Percentiles rank a stretch among this genome's conserved stretches.
Evolutionary conservation across 2,329 filamentous ascomycete genomes (phyloP).

Genomic region (Lithohypha guttulata): DNA sequence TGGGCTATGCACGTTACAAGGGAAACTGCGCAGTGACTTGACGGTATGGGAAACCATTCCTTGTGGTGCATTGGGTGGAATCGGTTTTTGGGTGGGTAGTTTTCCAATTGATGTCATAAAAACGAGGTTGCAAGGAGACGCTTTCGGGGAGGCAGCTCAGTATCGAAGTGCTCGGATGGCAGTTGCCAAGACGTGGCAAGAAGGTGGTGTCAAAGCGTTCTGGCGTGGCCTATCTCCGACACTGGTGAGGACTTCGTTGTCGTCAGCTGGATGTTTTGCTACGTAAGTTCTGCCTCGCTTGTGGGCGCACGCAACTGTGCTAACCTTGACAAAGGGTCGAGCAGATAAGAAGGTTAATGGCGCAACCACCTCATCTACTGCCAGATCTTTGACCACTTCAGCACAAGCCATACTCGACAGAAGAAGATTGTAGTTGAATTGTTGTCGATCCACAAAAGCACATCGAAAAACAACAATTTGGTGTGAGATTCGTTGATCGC

Average conservation of each 20-base stretch:
- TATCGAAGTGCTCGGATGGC: conserved; percentile 10
- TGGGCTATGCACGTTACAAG: background rate
- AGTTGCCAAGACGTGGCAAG: conserved; percentile 8
- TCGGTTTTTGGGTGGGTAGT: conserved; percentile 15
- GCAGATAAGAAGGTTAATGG: too few species aligned
- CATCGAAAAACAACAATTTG: too few species aligned
- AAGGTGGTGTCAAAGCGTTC: conserved; percentile 8
- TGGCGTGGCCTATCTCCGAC: conserved; percentile 12
- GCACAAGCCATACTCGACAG: too few species aligned
- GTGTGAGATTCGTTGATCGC: too few species aligned
- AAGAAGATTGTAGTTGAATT: too few species aligned
- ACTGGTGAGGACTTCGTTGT: conserved; percentile 11
- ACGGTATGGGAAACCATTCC: conserved; percentile 3
- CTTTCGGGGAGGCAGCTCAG: conserved; percentile 8
- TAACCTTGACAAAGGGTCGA: too few species aligned
- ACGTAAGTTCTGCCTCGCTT: too few species aligned
- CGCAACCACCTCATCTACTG: too few species aligned
- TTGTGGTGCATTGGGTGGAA: conserved; percentile 11
- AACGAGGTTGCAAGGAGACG: conserved; percentile 12
- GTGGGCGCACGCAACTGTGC: too few species aligned
- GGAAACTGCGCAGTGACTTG: conserved; percentile 8
- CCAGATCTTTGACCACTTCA: too few species aligned
- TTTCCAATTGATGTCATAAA: conserved; percentile 15
- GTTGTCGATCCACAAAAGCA: too few species aligned
- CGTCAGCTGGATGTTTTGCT: conserved; percentile 11